Conservation (phyloP, 805 yeast species). For the Barnettozyma pratensis region DNA sequence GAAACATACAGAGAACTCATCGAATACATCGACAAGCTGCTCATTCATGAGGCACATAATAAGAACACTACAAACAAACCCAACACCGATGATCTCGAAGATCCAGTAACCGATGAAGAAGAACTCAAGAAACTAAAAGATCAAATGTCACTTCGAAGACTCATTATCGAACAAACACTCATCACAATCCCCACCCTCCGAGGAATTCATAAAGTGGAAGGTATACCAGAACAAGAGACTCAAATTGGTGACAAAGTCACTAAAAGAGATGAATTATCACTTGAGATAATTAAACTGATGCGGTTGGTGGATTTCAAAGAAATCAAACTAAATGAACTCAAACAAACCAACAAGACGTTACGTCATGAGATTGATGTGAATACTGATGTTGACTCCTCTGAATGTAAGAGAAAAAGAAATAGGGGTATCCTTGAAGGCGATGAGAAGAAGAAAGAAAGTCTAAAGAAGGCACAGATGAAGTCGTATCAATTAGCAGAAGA, state of each 20-base stretch:
- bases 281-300: conserved; percentile 8
- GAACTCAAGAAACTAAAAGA: conserved; percentile 5
- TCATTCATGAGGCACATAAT: conserved; percentile 9
- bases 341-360: neutral
- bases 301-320: conserved; percentile 1
- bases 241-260: conserved; percentile 9
- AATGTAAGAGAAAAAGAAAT: no score
- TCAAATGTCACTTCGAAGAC: conserved; percentile 11
- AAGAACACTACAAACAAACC: neutral
- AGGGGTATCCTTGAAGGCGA: neutral
- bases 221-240: conserved; percentile 15
- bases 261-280: conserved; percentile 13
- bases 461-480: conserved; percentile 4
- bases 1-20: conserved; percentile 22
- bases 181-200: conserved; percentile 18
- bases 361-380: neutral
- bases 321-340: neutral
- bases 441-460: neutral
- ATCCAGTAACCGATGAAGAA: neutral
- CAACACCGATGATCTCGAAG: neutral
- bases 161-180: conserved; percentile 15
- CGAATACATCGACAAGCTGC: conserved; percentile 27
- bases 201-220: conserved; percentile 24
- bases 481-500: conserved; percentile 11
- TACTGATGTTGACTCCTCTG: no score